Evolutionary conservation across 2,329 filamentous ascomycete species (phyloP).

Genomic region (Sporothrix phasma): DNA sequence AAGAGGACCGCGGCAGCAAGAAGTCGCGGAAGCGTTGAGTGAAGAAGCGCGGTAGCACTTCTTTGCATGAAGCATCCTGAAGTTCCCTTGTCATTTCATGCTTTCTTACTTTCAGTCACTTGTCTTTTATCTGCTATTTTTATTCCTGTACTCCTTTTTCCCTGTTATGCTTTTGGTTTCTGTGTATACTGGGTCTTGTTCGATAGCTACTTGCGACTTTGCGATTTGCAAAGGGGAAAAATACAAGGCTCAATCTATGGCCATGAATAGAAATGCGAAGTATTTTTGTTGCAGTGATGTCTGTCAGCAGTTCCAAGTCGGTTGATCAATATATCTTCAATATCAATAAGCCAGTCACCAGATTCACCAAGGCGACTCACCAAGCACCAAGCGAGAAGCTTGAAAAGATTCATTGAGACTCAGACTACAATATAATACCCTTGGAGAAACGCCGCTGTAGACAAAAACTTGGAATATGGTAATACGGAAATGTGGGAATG

Average conservation of each 20-base stretch:
- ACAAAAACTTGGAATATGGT: neutral
- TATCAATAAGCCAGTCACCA: neutral
- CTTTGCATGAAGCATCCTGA: neutral
- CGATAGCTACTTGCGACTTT: neutral
- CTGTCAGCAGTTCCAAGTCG: no score
- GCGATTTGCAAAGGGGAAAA: neutral
- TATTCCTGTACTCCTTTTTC: neutral
- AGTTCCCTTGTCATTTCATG: neutral
- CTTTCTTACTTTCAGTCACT: neutral
- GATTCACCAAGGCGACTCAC: neutral
- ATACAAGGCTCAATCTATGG: neutral
- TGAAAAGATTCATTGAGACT: neutral
- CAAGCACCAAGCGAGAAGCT: no score
- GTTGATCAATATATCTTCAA: neutral
- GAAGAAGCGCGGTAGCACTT: no score
- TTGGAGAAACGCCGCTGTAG: neutral
- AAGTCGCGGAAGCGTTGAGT: conserved; percentile 50
- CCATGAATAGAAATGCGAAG: no score
- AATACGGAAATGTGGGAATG: neutral
- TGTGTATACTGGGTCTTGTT: neutral
- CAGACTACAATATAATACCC: neutral
- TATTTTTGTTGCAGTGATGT: no score
- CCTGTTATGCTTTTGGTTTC: neutral
- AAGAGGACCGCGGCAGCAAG: conserved; percentile 62
- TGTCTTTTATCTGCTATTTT: neutral